These are phyloP conservation scores for Podaxis sp. DNA, from an alignment of 768 basidiomycete species.

Conservation along the genomic window DNA sequence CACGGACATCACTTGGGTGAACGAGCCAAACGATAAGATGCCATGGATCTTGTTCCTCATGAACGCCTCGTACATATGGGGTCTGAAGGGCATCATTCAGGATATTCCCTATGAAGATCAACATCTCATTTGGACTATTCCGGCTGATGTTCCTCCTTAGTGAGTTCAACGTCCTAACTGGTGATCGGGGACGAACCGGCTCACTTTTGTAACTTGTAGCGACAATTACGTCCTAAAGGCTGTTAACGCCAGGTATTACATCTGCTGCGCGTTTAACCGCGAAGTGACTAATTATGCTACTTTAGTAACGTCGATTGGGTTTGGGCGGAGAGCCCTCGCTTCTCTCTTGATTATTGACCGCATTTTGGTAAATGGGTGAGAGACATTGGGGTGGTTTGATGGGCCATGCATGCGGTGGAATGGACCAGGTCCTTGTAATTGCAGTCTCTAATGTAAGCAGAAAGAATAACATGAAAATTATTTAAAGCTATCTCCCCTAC, in stretches of 20 bases:
- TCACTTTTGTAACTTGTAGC: not conserved
- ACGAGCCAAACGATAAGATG: not conserved
- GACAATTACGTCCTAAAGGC: not conserved
- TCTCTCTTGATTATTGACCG: not conserved
- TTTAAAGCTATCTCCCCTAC: too few relatives aligned
- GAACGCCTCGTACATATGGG: not conserved
- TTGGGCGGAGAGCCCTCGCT: not conserved
- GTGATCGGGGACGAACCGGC: not conserved
- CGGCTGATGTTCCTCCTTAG: not conserved
- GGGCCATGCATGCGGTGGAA: too few relatives aligned
- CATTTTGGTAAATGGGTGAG: not conserved
- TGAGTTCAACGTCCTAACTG: not conserved
- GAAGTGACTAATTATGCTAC: not conserved
- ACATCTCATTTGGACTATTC: not conserved
- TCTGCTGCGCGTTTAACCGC: not conserved
- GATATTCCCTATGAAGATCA: conserved; percentile 1
- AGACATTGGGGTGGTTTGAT: too few relatives aligned
- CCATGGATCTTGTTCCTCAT: conserved; percentile 5
- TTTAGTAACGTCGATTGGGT: not conserved
- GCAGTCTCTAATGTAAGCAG: too few relatives aligned
- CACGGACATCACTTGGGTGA: not conserved
- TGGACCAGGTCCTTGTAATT: too few relatives aligned
- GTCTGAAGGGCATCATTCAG: not conserved
- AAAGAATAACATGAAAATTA: too few relatives aligned
- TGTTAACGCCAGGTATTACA: not conserved